Conservation (phyloP, 176 grass and related monocot species). For the Carex littledalei region DNA sequence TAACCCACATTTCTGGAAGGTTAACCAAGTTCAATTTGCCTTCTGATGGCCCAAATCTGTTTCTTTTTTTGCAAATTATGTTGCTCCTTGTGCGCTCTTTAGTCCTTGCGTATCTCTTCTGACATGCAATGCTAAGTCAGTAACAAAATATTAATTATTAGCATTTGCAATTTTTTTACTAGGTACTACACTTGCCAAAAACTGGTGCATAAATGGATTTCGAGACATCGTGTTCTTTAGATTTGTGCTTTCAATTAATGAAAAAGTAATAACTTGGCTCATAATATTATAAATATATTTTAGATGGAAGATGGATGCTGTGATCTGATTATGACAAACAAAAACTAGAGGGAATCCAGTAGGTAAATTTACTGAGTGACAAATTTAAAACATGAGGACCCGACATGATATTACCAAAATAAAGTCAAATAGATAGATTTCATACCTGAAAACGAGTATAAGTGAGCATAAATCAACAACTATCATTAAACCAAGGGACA, state of each 20-base stretch:
- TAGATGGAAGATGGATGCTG: not conserved
- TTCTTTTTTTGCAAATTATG: not conserved
- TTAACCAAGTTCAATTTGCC: not conserved
- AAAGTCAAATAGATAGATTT: not conserved
- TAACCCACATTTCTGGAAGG: not conserved
- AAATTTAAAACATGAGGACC: not conserved
- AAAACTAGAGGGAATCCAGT: not conserved
- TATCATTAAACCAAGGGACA: not conserved
- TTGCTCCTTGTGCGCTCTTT: not conserved
- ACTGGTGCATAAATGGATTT: not conserved
- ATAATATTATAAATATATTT: not conserved
- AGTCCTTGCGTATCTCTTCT: not conserved
- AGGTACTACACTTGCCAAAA: not conserved
- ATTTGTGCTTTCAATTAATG: not conserved
- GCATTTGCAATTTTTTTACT: not conserved
- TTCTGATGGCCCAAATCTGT: not conserved
- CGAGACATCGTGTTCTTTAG: not conserved
- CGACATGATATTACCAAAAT: not conserved
- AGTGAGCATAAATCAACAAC: not conserved
- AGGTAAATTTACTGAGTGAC: not conserved
- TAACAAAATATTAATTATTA: not conserved
- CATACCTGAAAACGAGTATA: constrained; percentile 16
- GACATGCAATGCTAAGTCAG: not conserved
- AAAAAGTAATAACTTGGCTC: not conserved
- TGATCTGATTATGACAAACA: not conserved